A percentile compares a stretch with the other conserved stretches of the same genome.
Evolutionary conservation across 208 protist species (phyloP).

Genomic region (Crithidia expoeki): DNA sequence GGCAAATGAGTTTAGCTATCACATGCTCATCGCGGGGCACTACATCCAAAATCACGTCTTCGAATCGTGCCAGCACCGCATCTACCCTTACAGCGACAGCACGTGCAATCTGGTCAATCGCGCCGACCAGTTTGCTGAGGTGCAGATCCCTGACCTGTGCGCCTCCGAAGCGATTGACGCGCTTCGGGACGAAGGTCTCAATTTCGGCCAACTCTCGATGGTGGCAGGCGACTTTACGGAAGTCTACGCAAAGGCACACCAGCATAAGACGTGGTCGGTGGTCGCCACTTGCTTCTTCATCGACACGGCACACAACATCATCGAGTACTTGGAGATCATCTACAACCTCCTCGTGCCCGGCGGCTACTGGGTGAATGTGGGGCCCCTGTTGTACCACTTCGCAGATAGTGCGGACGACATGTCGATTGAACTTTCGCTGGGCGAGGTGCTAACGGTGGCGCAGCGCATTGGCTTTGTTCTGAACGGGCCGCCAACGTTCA

Average conservation of each 20-base stretch:
- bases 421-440: slow-evolving; percentile 91
- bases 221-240: slow-evolving; percentile 97
- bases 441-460: slow-evolving; percentile 84
- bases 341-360: slow-evolving; percentile 89
- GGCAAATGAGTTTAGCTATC: slow-evolving; percentile 98
- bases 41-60: slow-evolving; percentile 95
- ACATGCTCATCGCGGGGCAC: slow-evolving; percentile 97
- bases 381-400: slow-evolving; percentile 97
- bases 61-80: slow-evolving; percentile 76
- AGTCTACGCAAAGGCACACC: slow-evolving; percentile 90
- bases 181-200: slow-evolving; percentile 48
- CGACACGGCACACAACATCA: slow-evolving; percentile 97
- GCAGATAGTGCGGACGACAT: slow-evolving; percentile 85
- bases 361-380: slow-evolving; percentile 96
- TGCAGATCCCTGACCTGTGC: slow-evolving; percentile 93
- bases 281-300: slow-evolving; percentile 97
- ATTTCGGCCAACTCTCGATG: slow-evolving; percentile 95
- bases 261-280: slow-evolving; percentile 88
- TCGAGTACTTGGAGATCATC: slow-evolving; percentile 96
- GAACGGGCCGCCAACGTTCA: slow-evolving; percentile 59
- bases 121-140: slow-evolving; percentile 89
- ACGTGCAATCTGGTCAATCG: slow-evolving; percentile 90
- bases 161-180: slow-evolving; percentile 80
- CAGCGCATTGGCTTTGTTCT: slow-evolving; percentile 85
- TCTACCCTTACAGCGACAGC: slow-evolving; percentile 94